Percentiles rank a stretch among this genome's conserved stretches.
Conservation (phyloP, 805 yeast species). For the Isabelozyma rhagii region DNA sequence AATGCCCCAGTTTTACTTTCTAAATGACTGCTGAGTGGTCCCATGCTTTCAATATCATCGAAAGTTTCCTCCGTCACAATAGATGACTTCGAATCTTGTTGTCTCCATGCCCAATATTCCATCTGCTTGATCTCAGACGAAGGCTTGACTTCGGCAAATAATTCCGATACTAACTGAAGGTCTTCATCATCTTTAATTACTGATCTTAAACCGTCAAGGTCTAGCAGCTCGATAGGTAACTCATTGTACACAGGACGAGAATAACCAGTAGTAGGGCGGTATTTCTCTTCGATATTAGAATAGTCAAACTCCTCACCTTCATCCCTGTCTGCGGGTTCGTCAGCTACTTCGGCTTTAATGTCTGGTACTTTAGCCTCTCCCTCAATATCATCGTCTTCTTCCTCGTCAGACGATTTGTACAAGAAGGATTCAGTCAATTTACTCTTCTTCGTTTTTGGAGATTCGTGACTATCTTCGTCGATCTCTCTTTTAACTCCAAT, state of each 20-base stretch:
- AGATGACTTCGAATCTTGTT: constrained; percentile 24
- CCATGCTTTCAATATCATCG: constrained; percentile 27
- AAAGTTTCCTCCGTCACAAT: constrained; percentile 15
- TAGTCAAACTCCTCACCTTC: constrained; percentile 21
- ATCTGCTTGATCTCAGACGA: constrained; percentile 30
- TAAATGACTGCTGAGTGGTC: constrained; percentile 25
- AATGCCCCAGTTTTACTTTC: constrained; percentile 57
- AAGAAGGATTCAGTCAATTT: constrained; percentile 23
- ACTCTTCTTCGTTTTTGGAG: constrained; percentile 18
- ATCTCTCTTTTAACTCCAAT: constrained; percentile 24
- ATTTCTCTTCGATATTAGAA: constrained; percentile 29
- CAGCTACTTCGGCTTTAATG: constrained; percentile 12
- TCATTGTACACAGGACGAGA: constrained; percentile 60
- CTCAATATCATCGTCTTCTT: constrained; percentile 22
- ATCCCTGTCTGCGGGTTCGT: constrained; percentile 14
- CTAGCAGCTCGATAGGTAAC: constrained; percentile 23
- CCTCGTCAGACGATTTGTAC: constrained; percentile 24
- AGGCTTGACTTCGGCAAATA: constrained; percentile 24
- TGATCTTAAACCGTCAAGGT: constrained; percentile 49
- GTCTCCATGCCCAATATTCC: constrained; percentile 69
- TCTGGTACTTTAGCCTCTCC: not conserved
- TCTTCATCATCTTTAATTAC: constrained; percentile 77
- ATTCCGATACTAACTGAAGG: constrained; percentile 46
- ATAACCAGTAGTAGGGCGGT: constrained; percentile 47
- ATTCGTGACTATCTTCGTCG: constrained; percentile 15